Percentiles rank a stretch among this genome's conserved stretches.
Evolutionary conservation across 371 early-diverging fungal species (phyloP).

Genomic region (Smittium mucronatum): DNA sequence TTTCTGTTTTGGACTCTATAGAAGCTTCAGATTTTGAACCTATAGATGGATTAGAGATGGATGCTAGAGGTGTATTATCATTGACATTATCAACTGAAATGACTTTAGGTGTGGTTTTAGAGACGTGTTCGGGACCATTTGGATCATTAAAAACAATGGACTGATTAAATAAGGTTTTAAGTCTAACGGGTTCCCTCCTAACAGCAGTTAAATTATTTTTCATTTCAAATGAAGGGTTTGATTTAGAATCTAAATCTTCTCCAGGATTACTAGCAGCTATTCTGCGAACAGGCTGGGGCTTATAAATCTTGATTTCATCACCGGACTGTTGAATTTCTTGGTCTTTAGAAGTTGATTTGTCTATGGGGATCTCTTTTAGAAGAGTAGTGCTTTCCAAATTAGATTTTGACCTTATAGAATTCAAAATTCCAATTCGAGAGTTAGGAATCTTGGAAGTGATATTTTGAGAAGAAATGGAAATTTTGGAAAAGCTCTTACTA

Average conservation of each 20-base stretch:
- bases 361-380: neutral
- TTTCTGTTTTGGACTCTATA: neutral
- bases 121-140: neutral
- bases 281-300: constrained; percentile 1
- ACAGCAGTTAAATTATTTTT: neutral
- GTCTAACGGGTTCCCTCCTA: neutral
- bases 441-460: neutral
- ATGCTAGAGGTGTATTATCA: neutral
- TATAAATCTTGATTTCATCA: neutral
- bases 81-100: neutral
- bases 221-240: neutral
- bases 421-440: neutral
- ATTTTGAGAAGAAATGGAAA: neutral
- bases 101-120: neutral
- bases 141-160: neutral
- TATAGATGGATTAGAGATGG: neutral
- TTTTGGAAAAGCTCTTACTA: neutral
- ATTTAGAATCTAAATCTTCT: neutral
- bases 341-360: neutral
- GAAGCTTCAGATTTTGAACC: neutral
- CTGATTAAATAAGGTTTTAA: neutral
- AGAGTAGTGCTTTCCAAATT: neutral
- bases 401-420: neutral
- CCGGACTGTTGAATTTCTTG: neutral
- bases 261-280: neutral